phyloP scores from a whole-genome alignment of 2,329 filamentous ascomycete genomes.

The Calonectria pseudoturangicola region DNA sequence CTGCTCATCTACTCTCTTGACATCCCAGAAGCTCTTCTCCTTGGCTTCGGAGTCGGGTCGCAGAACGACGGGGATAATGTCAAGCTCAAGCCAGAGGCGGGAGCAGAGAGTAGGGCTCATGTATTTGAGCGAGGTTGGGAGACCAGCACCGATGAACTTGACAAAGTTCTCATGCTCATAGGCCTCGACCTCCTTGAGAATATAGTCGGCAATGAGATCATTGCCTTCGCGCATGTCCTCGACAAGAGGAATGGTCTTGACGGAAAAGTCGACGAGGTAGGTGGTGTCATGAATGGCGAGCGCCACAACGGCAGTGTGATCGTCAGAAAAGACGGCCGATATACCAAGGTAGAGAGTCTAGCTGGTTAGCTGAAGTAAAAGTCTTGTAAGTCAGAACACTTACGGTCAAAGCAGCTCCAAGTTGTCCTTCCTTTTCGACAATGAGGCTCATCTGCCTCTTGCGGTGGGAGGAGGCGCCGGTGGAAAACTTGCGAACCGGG shows the following conservation, averaged over 20 bases:
- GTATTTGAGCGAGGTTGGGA: constrained; percentile 75
- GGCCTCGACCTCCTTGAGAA: constrained; percentile 72
- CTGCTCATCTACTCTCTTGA: constrained; percentile 83
- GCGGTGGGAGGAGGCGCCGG: constrained; percentile 66
- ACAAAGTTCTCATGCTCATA: constrained; percentile 80
- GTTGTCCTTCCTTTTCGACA: constrained; percentile 64
- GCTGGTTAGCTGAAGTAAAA: constrained; percentile 38
- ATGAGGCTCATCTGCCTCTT: constrained; percentile 68
- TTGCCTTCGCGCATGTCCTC: constrained; percentile 62
- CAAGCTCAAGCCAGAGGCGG: constrained; percentile 84
- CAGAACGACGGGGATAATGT: constrained; percentile 83
- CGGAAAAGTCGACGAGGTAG: constrained; percentile 83
- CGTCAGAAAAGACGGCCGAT: constrained; percentile 71
- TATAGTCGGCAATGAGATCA: constrained; percentile 74
- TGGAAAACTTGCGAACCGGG: constrained; percentile 64
- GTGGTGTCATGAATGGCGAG: constrained; percentile 84
- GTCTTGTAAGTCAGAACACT: constrained; percentile 36
- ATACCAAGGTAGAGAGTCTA: constrained; percentile 78
- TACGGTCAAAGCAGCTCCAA: constrained; percentile 69
- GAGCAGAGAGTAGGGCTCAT: constrained; percentile 80
- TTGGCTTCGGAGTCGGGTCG: constrained; percentile 67
- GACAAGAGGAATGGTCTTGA: constrained; percentile 72
- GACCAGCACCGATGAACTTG: constrained; percentile 85
- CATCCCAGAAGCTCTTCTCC: constrained; percentile 68
- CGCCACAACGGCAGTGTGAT: constrained; percentile 74